phyloP scores from a whole-genome alignment of 495 filamentous ascomycete species.

The Podospora anserina region DNA sequence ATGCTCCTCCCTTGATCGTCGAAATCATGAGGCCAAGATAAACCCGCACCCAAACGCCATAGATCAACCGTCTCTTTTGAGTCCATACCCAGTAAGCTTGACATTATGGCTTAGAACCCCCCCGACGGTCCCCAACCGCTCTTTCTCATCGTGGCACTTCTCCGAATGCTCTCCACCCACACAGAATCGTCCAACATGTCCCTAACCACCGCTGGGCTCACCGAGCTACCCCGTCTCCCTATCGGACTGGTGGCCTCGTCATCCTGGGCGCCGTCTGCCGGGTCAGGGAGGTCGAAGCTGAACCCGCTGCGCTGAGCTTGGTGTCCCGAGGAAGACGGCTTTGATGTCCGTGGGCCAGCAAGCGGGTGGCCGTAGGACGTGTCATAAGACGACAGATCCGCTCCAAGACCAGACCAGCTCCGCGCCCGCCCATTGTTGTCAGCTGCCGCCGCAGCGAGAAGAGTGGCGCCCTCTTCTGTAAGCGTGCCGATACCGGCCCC shows the following conservation, averaged over 20 bases:
- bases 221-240: constrained; percentile 58
- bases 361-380: constrained; percentile 43
- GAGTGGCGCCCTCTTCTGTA: neutral
- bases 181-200: constrained; percentile 79
- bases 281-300: constrained; percentile 46
- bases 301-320: constrained; percentile 31
- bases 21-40: neutral
- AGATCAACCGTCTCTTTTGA: neutral
- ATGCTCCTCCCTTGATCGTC: neutral
- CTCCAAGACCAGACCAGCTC: constrained; percentile 40
- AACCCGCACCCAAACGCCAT: neutral
- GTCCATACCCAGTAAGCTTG: neutral
- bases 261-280: constrained; percentile 15
- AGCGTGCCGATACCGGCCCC: constrained; percentile 3
- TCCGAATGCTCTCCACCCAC: constrained; percentile 88
- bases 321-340: neutral
- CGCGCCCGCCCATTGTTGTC: constrained; percentile 29
- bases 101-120: constrained; percentile 10
- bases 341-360: constrained; percentile 35
- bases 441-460: constrained; percentile 9
- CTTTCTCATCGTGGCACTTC: constrained; percentile 73
- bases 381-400: constrained; percentile 43
- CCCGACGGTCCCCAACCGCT: constrained; percentile 18
- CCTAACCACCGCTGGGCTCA: constrained; percentile 75
- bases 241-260: constrained; percentile 36